These are phyloP conservation scores for Arthrobotrys sphaeroides DNA, from an alignment of 2,329 filamentous ascomycete species.

Conservation along the genomic window DNA sequence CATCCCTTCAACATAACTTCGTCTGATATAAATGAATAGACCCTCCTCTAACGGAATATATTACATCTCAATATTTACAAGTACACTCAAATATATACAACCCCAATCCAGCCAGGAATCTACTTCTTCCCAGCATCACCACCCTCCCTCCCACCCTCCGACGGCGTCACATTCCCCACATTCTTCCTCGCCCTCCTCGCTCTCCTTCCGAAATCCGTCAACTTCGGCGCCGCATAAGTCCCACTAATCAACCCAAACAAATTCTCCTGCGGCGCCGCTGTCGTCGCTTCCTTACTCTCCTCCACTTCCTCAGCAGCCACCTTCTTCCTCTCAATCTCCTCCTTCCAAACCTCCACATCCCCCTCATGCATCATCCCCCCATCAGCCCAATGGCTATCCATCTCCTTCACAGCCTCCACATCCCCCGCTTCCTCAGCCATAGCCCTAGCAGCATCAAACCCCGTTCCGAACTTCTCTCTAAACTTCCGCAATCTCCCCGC, in stretches of 20 bases:
- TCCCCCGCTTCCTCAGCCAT: slow-evolving; percentile 39
- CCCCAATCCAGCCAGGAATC: background rate
- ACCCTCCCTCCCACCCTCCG: slow-evolving; percentile 11
- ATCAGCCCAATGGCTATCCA: slow-evolving; percentile 19
- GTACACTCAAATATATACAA: background rate
- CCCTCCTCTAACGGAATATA: background rate
- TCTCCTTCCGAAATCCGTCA: slow-evolving; percentile 40
- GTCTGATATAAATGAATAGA: background rate
- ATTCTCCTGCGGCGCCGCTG: slow-evolving; percentile 19
- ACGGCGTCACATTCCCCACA: background rate
- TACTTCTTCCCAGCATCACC: background rate
- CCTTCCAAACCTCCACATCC: slow-evolving; percentile 32
- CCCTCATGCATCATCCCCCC: slow-evolving; percentile 36
- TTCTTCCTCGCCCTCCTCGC: slow-evolving; percentile 23
- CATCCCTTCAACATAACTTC: too few relatives aligned
- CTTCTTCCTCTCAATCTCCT: slow-evolving; percentile 30
- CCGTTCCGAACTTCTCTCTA: slow-evolving; percentile 80
- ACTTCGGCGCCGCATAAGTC: slow-evolving; percentile 17
- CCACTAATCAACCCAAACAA: slow-evolving; percentile 49
- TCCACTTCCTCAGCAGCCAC: background rate
- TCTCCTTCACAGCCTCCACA: slow-evolving; percentile 7
- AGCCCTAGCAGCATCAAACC: slow-evolving; percentile 73
- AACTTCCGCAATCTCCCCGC: slow-evolving; percentile 89
- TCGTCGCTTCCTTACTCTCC: too few relatives aligned
- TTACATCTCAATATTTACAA: slow-evolving; percentile 17